Evolutionary conservation across 1,139 yeast species (phyloP).

Genomic region (Saccharomycopsis phalli): DNA sequence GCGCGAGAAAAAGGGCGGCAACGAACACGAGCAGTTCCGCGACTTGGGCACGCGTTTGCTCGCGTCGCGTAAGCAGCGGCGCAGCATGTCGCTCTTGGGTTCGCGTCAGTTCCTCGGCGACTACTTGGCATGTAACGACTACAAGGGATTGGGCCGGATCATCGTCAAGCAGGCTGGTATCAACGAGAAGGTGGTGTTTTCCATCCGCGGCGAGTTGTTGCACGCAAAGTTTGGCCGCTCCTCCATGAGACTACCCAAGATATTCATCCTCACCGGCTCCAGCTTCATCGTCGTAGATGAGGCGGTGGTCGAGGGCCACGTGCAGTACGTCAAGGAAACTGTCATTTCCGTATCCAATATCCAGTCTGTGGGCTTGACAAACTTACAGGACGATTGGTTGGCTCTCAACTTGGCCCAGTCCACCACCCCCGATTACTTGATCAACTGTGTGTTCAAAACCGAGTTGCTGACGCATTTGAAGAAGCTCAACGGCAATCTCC

Average conservation of each 20-base stretch:
- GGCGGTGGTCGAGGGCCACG: conserved; percentile 61
- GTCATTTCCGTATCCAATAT: conserved; percentile 54
- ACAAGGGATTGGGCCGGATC: conserved; percentile 60
- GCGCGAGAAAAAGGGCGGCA: conserved; percentile 74
- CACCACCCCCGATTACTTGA: conserved; percentile 65
- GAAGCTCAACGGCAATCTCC: conserved; percentile 48
- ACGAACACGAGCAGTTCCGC: conserved; percentile 72
- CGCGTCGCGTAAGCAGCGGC: conserved; percentile 77
- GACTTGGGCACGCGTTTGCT: conserved; percentile 70
- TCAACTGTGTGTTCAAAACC: conserved; percentile 80
- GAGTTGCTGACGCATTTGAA: conserved; percentile 77
- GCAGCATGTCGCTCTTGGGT: conserved; percentile 80
- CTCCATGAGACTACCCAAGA: conserved; percentile 66
- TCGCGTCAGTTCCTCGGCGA: conserved; percentile 93
- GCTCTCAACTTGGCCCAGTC: conserved; percentile 57
- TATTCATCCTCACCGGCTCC: conserved; percentile 57
- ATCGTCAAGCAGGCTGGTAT: conserved; percentile 61
- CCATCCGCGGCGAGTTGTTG: conserved; percentile 72
- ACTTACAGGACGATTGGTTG: conserved; percentile 87
- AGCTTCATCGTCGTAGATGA: conserved; percentile 66
- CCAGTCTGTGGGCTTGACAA: conserved; percentile 59
- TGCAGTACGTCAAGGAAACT: conserved; percentile 58
- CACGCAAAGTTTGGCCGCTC: conserved; percentile 90
- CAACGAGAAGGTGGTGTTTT: conserved; percentile 63
- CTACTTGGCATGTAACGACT: conserved; percentile 75